Base-by-base conservation (phyloP, 352 stramenopile genomes). In the Phytophthora rubi region DNA sequence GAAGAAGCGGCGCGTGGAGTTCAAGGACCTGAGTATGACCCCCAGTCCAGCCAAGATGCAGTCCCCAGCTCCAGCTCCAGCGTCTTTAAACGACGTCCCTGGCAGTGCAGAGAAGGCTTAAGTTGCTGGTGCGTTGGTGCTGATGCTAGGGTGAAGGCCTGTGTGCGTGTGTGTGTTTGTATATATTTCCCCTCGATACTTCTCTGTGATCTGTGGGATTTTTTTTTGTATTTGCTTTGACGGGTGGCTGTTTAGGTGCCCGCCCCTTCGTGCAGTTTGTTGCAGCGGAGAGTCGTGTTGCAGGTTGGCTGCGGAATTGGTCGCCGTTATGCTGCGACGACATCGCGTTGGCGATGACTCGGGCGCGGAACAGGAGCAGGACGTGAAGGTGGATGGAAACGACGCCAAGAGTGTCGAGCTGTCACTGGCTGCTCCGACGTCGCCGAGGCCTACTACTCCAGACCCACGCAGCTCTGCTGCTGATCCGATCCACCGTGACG, bases 1-100 rank as follows among this genome's bases (percentile, higher is more conserved):
- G 9, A 82, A 82, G 62, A 86, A 83, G 66, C 63, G 72, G 55
- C 77, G 74, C 54, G 62, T 82, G 47, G 74, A 84, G 32, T 70
- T 75, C 62, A 66, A 61, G 15, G 56, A 69, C 56, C 35, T 37
- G 13, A 59, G 13, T 18, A 62, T 58, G 60, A 66, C 61, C 28
- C 61, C 52, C 26, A 69, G 53, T 59, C 61, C 61, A n/a, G 66
- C 71, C 15, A 69, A 71, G 21, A 65, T 71, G 55, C 70, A 75
- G 55, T 68, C 33, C 2, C 70, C 51, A 21, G n/a, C 37, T 28
- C 49, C 64, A n/a, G 49, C 64, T 13, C 37, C 16, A 18, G 62
- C 71, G 23, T 18, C 18, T 2, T 21, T 16, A 18, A 62, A 21
- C 21, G 21, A 48, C 30, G 21, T 28, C 57, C 37, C 42, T 18